These are phyloP conservation scores for Suhomyces faveliae DNA, from an alignment of 805 yeast genomes.

Conservation along the genomic window DNA sequence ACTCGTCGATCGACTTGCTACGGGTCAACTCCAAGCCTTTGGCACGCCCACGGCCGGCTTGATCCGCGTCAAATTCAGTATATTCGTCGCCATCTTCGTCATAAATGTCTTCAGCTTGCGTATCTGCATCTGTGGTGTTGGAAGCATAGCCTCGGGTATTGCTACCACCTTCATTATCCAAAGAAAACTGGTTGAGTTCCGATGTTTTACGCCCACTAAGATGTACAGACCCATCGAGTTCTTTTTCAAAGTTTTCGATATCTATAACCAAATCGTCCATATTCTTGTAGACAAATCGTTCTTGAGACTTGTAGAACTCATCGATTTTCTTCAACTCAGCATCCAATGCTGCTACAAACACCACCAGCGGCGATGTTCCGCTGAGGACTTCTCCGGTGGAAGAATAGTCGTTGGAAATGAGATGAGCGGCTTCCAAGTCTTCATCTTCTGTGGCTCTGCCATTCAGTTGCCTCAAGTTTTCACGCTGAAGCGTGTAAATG, in stretches of 20 bases:
- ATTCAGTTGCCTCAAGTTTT: conserved; percentile 29
- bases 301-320: conserved; percentile 67
- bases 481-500: conserved; percentile 79
- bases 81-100: conserved; percentile 35
- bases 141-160: conserved; percentile 7
- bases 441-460: conserved; percentile 16
- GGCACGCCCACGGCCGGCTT: conserved; percentile 11
- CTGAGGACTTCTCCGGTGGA: conserved; percentile 12
- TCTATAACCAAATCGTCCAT: conserved; percentile 61
- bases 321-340: conserved; percentile 76
- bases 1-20: conserved; percentile 30
- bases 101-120: conserved; percentile 32
- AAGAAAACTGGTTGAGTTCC: conserved; percentile 6
- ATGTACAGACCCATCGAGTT: conserved; percentile 18
- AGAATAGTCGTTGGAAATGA: conserved; percentile 25
- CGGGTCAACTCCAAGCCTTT: conserved; percentile 8
- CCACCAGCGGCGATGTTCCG: conserved; percentile 42
- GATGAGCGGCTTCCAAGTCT: conserved; percentile 31
- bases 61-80: conserved; percentile 22
- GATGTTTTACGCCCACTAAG: conserved; percentile 5
- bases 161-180: background rate
- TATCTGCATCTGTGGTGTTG: conserved; percentile 33
- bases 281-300: conserved; percentile 51
- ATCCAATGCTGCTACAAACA: conserved; percentile 73
- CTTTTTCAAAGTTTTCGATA: conserved; percentile 57